These are phyloP conservation scores for Paraphoma chrysanthemicola DNA, from an alignment of 2,329 filamentous ascomycete genomes.

Conservation along the genomic window DNA sequence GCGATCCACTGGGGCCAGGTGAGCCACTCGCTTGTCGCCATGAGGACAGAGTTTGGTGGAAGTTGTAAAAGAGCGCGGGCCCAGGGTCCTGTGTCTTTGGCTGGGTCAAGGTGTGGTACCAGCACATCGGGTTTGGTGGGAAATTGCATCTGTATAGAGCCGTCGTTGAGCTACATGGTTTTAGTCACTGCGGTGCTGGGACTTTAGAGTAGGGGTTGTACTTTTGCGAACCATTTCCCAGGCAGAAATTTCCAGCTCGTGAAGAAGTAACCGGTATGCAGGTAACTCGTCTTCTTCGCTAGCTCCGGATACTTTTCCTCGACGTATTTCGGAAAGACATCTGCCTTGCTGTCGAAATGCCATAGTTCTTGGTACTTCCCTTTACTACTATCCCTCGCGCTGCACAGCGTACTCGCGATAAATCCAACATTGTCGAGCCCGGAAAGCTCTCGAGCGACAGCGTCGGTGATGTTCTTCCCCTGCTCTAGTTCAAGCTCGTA, in stretches of 20 bases:
- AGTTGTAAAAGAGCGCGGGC: conserved; percentile 23
- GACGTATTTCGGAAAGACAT: conserved; percentile 29
- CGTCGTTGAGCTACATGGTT: conserved; percentile 11
- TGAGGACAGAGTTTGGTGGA: conserved; percentile 28
- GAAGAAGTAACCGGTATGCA: conserved; percentile 29
- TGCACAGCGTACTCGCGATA: conserved; percentile 28
- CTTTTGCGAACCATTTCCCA: conserved; percentile 22
- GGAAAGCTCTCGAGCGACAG: conserved; percentile 24
- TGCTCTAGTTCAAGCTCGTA: conserved; percentile 35
- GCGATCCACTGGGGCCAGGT: conserved; percentile 29
- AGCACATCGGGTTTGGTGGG: conserved; percentile 15
- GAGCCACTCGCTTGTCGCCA: conserved; percentile 27
- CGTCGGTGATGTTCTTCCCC: conserved; percentile 37
- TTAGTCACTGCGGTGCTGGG: background rate
- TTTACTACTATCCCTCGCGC: conserved; percentile 29
- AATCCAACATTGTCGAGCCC: conserved; percentile 28
- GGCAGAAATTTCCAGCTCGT: conserved; percentile 27
- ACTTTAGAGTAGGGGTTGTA: background rate
- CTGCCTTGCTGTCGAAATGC: conserved; percentile 40
- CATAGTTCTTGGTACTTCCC: conserved; percentile 27
- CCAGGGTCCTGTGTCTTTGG: conserved; percentile 25
- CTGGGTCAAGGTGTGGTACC: conserved; percentile 19
- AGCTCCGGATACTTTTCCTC: conserved; percentile 23
- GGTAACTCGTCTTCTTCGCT: conserved; percentile 23
- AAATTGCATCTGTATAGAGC: conserved; percentile 23